Conservation (phyloP, 2,329 filamentous ascomycete species). For the Penicillium vulpinum region DNA sequence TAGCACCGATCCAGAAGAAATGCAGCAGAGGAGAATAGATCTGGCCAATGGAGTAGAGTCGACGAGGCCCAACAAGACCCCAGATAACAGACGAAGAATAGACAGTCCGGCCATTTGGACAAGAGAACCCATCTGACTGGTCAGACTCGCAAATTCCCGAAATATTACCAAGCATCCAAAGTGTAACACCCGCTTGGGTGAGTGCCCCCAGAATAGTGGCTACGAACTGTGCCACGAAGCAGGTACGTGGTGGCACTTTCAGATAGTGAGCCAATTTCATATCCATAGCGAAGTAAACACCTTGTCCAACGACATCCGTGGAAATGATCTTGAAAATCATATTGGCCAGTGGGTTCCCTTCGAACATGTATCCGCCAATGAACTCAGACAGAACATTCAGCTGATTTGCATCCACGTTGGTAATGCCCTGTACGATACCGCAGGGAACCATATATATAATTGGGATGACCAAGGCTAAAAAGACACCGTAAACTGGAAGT, state of each 20-base stretch:
- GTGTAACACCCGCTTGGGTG: conserved; percentile 42
- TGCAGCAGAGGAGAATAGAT: conserved; percentile 52
- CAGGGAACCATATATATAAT: conserved; percentile 47
- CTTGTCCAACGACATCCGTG: conserved; percentile 47
- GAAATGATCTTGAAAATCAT: conserved; percentile 50
- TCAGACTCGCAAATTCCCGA: conserved; percentile 43
- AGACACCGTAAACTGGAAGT: conserved; percentile 46
- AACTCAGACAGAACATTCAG: conserved; percentile 49
- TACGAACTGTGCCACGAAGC: conserved; percentile 51
- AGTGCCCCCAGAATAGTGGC: conserved; percentile 52
- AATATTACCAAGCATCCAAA: conserved; percentile 45
- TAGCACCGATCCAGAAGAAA: conserved; percentile 54
- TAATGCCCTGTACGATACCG: conserved; percentile 47
- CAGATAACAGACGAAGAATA: conserved; percentile 53
- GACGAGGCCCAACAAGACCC: conserved; percentile 54
- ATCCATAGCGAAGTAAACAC: conserved; percentile 50
- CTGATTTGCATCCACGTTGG: conserved; percentile 48
- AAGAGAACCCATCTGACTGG: conserved; percentile 51
- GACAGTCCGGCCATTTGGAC: conserved; percentile 52
- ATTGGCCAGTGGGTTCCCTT: conserved; percentile 47
- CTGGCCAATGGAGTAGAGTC: conserved; percentile 49
- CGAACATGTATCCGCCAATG: conserved; percentile 48
- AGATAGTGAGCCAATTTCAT: conserved; percentile 56
- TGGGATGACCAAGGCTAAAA: conserved; percentile 45
- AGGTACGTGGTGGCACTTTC: conserved; percentile 51